phyloP scores from a whole-genome alignment of 2,329 filamentous ascomycete species.

The Neurospora crassa region DNA sequence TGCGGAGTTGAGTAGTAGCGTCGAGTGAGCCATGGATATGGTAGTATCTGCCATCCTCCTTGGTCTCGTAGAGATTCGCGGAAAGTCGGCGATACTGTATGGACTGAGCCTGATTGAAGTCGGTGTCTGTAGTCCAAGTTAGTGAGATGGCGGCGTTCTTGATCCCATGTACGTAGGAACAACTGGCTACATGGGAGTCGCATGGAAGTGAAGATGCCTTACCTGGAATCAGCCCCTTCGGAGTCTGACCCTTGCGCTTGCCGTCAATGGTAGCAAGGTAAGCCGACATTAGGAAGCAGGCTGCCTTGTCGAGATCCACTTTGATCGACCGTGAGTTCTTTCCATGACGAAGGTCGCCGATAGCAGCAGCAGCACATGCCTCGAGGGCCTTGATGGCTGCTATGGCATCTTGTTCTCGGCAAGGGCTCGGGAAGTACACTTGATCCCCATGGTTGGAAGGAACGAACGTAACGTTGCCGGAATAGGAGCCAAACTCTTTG shows the following conservation, averaged over 20 bases:
- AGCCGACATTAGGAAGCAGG: conserved; percentile 47
- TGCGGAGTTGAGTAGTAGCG: conserved; percentile 57
- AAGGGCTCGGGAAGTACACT: conserved; percentile 30
- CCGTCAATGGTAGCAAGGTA: conserved; percentile 47
- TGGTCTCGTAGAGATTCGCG: conserved; percentile 62
- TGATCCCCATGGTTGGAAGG: conserved; percentile 21
- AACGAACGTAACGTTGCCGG: conserved; percentile 22
- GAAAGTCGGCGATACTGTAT: conserved; percentile 62
- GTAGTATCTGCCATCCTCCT: conserved; percentile 56
- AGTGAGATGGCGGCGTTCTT: conserved; percentile 24
- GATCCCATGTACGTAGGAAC: conserved; percentile 7
- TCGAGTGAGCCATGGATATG: conserved; percentile 69
- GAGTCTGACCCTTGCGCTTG: conserved; percentile 35
- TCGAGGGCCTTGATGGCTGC: conserved; percentile 49
- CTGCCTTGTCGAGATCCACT: conserved; percentile 42
- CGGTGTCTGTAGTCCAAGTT: conserved; percentile 47
- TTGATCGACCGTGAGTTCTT: conserved; percentile 28
- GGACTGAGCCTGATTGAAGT: conserved; percentile 61
- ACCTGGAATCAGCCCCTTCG: conserved; percentile 29
- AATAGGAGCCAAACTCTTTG: conserved; percentile 19
- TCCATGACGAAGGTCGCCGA: conserved; percentile 46
- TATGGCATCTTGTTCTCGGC: conserved; percentile 30
- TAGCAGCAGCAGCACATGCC: conserved; percentile 47
- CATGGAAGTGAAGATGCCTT: conserved; percentile 1
- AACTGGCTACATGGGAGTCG: conserved; percentile 1